Evolutionary conservation across 768 basidiomycete species (phyloP).

Genomic region (Kwoniella sp.): DNA sequence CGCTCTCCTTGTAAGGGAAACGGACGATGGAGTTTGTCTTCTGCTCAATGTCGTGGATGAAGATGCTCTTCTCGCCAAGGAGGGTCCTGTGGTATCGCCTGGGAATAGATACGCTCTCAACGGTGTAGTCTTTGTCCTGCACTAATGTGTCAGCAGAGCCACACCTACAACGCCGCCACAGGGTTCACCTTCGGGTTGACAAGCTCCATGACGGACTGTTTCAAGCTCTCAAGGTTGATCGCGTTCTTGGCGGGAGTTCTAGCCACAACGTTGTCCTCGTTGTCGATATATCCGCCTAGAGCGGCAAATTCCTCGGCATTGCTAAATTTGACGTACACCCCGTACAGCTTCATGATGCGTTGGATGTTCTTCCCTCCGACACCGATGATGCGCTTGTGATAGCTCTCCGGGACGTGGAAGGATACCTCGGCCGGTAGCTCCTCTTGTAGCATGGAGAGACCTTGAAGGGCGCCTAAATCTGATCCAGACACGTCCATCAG

Average conservation of each 20-base stretch:
- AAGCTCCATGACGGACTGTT: slow-evolving; percentile 94
- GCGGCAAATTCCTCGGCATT: slow-evolving; percentile 96
- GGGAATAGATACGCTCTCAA: slow-evolving; percentile 88
- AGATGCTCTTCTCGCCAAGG: slow-evolving; percentile 91
- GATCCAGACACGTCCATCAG: slow-evolving; percentile 84
- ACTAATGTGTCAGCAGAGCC: slow-evolving; percentile 1
- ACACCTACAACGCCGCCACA: neutral
- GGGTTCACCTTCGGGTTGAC: slow-evolving; percentile 82
- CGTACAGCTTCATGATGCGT: slow-evolving; percentile 98
- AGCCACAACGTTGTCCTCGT: slow-evolving; percentile 98
- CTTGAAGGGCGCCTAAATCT: slow-evolving; percentile 77
- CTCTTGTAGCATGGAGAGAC: slow-evolving; percentile 84
- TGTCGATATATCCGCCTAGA: slow-evolving; percentile 89
- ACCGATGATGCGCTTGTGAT: slow-evolving; percentile 98
- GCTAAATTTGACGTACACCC: slow-evolving; percentile 99
- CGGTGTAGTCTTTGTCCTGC: slow-evolving; percentile 93
- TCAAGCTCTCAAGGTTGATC: slow-evolving; percentile 87
- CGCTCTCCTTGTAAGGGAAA: slow-evolving; percentile 56
- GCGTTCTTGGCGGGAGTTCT: slow-evolving; percentile 97
- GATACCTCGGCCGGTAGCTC: slow-evolving; percentile 98
- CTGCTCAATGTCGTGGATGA: slow-evolving; percentile 92
- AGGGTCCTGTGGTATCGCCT: slow-evolving; percentile 91
- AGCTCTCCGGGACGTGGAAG: slow-evolving; percentile 96
- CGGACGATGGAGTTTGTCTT: slow-evolving; percentile 88
- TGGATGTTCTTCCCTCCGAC: slow-evolving; percentile 97